A percentile compares a stretch with the other conserved stretches of the same genome.
Conservation (phyloP, 2,329 filamentous ascomycete genomes). For the Beauveria sp. region DNA sequence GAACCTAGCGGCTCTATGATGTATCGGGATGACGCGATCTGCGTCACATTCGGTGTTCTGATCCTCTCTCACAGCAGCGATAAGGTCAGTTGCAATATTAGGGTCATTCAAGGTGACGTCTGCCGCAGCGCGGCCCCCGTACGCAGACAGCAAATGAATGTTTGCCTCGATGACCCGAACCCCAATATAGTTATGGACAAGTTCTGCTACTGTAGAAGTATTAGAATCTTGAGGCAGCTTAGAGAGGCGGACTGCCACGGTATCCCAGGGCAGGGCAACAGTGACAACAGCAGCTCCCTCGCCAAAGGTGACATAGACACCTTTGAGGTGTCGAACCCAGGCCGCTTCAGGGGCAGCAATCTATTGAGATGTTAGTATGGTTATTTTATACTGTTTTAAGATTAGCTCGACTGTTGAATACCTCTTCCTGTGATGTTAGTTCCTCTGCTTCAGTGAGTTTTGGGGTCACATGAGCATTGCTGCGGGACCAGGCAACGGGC, state of each 20-base stretch:
- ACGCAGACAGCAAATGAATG: not conserved
- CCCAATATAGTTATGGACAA: not conserved
- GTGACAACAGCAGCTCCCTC: not conserved
- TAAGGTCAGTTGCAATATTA: not conserved
- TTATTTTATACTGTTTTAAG: not conserved
- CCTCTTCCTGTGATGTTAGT: not conserved
- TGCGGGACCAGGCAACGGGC: not conserved
- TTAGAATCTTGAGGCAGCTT: not conserved
- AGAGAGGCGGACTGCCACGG: not conserved
- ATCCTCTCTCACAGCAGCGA: not conserved
- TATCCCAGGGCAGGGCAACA: not conserved
- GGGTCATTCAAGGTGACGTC: slow-evolving; percentile 2
- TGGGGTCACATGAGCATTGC: not conserved
- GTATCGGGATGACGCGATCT: not conserved
- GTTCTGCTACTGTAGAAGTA: not conserved
- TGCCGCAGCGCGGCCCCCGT: not conserved
- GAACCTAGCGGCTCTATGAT: not conserved
- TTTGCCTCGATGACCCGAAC: not conserved
- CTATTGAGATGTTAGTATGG: not conserved
- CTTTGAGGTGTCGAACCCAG: slow-evolving; percentile 6
- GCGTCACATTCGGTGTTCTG: not conserved
- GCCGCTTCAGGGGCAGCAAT: not conserved
- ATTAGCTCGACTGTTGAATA: not conserved
- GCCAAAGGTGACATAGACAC: slow-evolving; percentile 5
- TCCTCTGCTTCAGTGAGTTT: not conserved